Evolutionary conservation across 1,284 basidiomycete genomes (phyloP).

Genomic region (Microbotryum scabiosae): DNA sequence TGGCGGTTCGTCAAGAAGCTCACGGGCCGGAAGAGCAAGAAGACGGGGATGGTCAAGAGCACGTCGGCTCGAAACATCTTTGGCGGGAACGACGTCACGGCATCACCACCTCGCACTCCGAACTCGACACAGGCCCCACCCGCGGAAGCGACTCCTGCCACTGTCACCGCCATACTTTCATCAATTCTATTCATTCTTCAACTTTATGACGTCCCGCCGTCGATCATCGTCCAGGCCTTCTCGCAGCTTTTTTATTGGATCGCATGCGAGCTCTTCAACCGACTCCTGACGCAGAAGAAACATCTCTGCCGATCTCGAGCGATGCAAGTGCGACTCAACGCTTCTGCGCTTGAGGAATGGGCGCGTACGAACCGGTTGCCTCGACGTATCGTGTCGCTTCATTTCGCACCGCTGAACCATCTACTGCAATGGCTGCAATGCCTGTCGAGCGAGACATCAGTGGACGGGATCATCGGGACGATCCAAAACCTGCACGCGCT

Average conservation of each 20-base stretch:
- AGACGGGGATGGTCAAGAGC: constrained; percentile 4
- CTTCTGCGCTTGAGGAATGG: constrained; percentile 86
- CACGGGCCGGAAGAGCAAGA: constrained; percentile 55
- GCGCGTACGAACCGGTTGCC: constrained; percentile 67
- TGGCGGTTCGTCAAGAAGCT: constrained; percentile 80
- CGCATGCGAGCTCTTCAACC: constrained; percentile 82
- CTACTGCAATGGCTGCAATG: constrained; percentile 80
- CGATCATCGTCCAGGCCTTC: constrained; percentile 79
- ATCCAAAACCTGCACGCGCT: constrained; percentile 77
- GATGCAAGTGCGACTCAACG: constrained; percentile 80
- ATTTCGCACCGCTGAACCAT: constrained; percentile 77
- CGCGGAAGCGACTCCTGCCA: constrained; percentile 44
- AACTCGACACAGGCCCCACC: constrained; percentile 1
- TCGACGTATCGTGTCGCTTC: constrained; percentile 58
- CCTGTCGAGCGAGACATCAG: constrained; percentile 69
- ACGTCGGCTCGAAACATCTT: constrained; percentile 17
- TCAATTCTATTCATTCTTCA: constrained; percentile 78
- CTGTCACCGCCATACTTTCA: constrained; percentile 72
- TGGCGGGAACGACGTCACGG: neutral
- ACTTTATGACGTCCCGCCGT: constrained; percentile 84
- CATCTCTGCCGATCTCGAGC: constrained; percentile 86
- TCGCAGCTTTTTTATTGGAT: constrained; percentile 90
- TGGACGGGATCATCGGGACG: constrained; percentile 77
- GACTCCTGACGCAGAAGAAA: constrained; percentile 78
- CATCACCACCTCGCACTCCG: neutral